Evolutionary conservation across 805 yeast species (phyloP).

Genomic region (Cyberlindnera mycetangii): DNA sequence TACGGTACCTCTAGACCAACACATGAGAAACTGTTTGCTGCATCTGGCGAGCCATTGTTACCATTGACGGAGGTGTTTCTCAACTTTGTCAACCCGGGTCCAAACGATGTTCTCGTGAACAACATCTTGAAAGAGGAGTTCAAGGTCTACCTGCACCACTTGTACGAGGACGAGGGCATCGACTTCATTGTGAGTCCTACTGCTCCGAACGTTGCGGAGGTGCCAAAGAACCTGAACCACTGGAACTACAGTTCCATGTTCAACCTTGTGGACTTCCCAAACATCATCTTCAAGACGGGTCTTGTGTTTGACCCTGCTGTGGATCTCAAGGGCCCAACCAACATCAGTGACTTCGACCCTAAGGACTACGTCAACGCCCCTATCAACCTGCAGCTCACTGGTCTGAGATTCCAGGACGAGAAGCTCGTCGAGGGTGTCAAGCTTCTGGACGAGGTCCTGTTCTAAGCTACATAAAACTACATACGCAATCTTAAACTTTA

Average conservation of each 20-base stretch:
- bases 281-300: conserved; percentile 62
- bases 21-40: conserved; percentile 50
- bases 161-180: conserved; percentile 50
- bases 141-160: conserved; percentile 53
- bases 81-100: conserved; percentile 53
- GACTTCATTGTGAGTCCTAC: conserved; percentile 70
- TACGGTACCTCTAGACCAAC: conserved; percentile 57
- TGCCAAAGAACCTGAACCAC: conserved; percentile 58
- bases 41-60: conserved; percentile 67
- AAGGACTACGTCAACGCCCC: conserved; percentile 40
- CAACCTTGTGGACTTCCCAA: conserved; percentile 72
- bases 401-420: conserved; percentile 48
- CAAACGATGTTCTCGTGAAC: conserved; percentile 55
- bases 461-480: background rate
- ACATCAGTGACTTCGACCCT: conserved; percentile 26
- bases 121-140: conserved; percentile 56
- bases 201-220: conserved; percentile 68
- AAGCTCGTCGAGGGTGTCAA: conserved; percentile 46
- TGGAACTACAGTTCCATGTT: conserved; percentile 80
- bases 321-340: conserved; percentile 44
- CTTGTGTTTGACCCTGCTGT: conserved; percentile 51
- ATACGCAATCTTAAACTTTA: too few relatives aligned
- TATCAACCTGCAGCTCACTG: conserved; percentile 48
- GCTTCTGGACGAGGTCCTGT: conserved; percentile 34
- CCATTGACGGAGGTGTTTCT: conserved; percentile 64